Conservation (phyloP, 2,329 filamentous ascomycete species). For the Aspergillus tubingensis region DNA sequence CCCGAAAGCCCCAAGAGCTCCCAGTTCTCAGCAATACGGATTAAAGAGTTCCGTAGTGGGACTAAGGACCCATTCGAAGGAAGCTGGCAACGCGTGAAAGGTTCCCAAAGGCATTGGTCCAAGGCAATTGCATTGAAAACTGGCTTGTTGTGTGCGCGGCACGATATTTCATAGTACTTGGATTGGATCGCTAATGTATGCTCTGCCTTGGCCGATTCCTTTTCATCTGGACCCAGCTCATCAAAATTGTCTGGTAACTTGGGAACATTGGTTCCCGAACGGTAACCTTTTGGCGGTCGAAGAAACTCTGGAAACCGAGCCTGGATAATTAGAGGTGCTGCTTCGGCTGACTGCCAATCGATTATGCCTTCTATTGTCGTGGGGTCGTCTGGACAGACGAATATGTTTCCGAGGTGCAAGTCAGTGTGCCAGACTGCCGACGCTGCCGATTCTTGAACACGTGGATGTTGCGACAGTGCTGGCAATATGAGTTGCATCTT, state of each 20-base stretch:
- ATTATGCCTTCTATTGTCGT: conserved; percentile 28
- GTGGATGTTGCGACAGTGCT: conserved; percentile 19
- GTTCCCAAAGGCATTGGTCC: conserved; percentile 24
- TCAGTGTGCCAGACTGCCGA: conserved; percentile 26
- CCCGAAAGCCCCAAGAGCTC: conserved; percentile 17
- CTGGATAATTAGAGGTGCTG: conserved; percentile 27
- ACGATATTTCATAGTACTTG: conserved; percentile 29
- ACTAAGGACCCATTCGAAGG: conserved; percentile 19
- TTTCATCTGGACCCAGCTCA: conserved; percentile 13
- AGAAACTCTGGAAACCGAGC: conserved; percentile 26
- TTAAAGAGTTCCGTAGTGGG: conserved; percentile 19
- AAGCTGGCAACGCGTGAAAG: conserved; percentile 23
- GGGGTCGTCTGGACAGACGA: conserved; percentile 21
- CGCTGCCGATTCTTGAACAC: conserved; percentile 13
- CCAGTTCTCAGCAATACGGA: conserved; percentile 23
- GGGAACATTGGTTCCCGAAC: conserved; percentile 15
- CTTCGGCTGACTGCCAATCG: conserved; percentile 28
- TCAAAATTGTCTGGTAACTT: conserved; percentile 22
- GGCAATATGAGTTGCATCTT: conserved; percentile 18
- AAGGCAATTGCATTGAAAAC: conserved; percentile 24
- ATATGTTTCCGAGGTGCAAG: conserved; percentile 29
- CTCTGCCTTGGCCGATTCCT: conserved; percentile 11
- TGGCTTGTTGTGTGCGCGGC: conserved; percentile 21
- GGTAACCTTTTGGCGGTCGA: conserved; percentile 22
- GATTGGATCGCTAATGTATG: conserved; percentile 17